Evolutionary conservation across 164 flowering plant genomes (phyloP).

Genomic region (Tetracentron sinense): DNA sequence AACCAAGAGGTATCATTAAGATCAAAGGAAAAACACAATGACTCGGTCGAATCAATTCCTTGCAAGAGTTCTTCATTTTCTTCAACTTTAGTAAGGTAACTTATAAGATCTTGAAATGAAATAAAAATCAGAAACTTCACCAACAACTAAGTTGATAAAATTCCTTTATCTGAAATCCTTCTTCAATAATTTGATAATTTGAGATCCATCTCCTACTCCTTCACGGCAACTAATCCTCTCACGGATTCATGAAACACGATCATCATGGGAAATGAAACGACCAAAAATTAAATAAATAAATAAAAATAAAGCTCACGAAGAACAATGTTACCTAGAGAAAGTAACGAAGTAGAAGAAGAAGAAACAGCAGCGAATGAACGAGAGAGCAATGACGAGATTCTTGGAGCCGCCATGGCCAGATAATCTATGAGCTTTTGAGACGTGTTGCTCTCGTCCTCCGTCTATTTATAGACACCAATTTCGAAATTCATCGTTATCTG

Average conservation of each 20-base stretch:
- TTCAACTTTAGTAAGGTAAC: neutral
- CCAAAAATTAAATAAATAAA: too few species aligned
- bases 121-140: neutral
- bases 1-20: neutral
- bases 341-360: constrained; percentile 3
- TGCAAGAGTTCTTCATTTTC: neutral
- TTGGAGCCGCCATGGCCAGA: constrained; percentile 24
- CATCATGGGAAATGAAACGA: neutral
- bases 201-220: neutral
- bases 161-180: too few species aligned
- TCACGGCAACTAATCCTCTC: too few species aligned
- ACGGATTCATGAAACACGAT: neutral
- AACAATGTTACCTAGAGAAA: constrained; percentile 16
- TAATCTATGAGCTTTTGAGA: neutral
- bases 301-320: neutral
- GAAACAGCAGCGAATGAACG: constrained; percentile 17
- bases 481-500: too few species aligned
- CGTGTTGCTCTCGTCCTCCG: too few species aligned
- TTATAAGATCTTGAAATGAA: constrained; percentile 5
- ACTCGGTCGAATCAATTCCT: neutral
- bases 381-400: constrained; percentile 28
- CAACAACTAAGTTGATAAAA: neutral
- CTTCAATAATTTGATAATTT: too few species aligned
- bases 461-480: too few species aligned
- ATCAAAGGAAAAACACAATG: neutral